Evolutionary conservation across 805 yeast genomes (phyloP).

Genomic region (Nakazawaea molendinolei): DNA sequence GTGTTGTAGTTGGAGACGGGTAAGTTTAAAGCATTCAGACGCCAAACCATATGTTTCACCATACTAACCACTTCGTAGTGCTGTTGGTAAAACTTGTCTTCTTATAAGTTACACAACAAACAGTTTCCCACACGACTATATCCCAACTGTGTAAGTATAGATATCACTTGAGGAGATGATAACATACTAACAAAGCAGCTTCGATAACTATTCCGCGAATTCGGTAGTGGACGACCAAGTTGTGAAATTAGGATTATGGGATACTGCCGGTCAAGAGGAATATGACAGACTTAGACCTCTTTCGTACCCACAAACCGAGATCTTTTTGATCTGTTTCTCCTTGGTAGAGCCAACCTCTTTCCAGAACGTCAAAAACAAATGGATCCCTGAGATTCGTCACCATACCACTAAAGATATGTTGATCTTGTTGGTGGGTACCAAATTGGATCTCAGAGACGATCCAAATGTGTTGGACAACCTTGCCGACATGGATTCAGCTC

Average conservation of each 20-base stretch:
- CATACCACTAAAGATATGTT: conserved; percentile 70
- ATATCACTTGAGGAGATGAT: not conserved
- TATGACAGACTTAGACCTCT: conserved; percentile 85
- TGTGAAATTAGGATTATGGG: conserved; percentile 85
- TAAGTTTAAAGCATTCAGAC: too few relatives aligned
- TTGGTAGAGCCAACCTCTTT: conserved; percentile 76
- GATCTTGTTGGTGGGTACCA: conserved; percentile 80
- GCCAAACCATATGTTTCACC: too few relatives aligned
- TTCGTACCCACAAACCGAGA: conserved; percentile 88
- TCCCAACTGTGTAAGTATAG: conserved; percentile 68
- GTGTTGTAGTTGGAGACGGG: conserved; percentile 94
- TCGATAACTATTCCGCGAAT: conserved; percentile 85
- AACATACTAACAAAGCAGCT: conserved; percentile 24
- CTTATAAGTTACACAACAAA: conserved; percentile 86
- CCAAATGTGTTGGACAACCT: conserved; percentile 67
- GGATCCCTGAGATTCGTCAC: conserved; percentile 83
- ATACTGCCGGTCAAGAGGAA: conserved; percentile 93
- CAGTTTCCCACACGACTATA: conserved; percentile 88
- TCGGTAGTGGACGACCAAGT: conserved; percentile 79
- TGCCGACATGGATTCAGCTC: conserved; percentile 52
- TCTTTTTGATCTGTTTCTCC: conserved; percentile 80
- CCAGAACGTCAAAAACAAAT: conserved; percentile 71
- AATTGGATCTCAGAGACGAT: conserved; percentile 78
- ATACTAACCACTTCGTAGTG: conserved; percentile 30
- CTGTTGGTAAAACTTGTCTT: conserved; percentile 90